phyloP scores from a whole-genome alignment of 179 eudicot species.

The Drosera spatulata region DNA sequence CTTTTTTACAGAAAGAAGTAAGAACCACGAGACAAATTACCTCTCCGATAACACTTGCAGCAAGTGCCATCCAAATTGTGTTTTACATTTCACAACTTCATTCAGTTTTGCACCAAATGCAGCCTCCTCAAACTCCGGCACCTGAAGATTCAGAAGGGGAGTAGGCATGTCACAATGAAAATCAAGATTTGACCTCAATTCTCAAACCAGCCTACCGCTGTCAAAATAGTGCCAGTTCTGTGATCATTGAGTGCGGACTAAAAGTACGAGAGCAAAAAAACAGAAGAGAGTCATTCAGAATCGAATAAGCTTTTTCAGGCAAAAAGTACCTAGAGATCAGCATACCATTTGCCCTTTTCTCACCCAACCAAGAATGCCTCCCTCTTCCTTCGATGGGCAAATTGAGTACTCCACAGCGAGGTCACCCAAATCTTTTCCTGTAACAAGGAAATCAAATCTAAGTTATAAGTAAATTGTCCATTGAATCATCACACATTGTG shows the following conservation, averaged over 20 bases:
- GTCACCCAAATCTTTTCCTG: slow-evolving; percentile 90
- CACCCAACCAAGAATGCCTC: slow-evolving; percentile 99
- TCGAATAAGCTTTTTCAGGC: slow-evolving; percentile 2
- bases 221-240: too few species aligned
- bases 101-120: slow-evolving; percentile 80
- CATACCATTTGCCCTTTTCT: slow-evolving; percentile 95
- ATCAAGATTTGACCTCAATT: neutral
- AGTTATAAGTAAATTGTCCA: neutral
- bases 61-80: slow-evolving; percentile 92
- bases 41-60: slow-evolving; percentile 94
- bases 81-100: slow-evolving; percentile 75
- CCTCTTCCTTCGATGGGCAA: slow-evolving; percentile 88
- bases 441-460: slow-evolving; percentile 2
- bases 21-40: slow-evolving; percentile 11
- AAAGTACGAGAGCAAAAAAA: neutral
- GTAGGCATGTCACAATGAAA: slow-evolving; percentile 4
- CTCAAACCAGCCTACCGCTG: neutral
- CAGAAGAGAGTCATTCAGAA: neutral
- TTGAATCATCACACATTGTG: neutral
- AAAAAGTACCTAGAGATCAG: slow-evolving; percentile 6
- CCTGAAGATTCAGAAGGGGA: slow-evolving; percentile 27
- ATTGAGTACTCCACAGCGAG: slow-evolving; percentile 80
- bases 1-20: too few species aligned
- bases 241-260: neutral
- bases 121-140: slow-evolving; percentile 96